Percentiles rank a stretch among this genome's conserved stretches.
These are phyloP conservation scores for Linum trigynum DNA, from an alignment of 345 rosid genomes.

Conservation along the genomic window DNA sequence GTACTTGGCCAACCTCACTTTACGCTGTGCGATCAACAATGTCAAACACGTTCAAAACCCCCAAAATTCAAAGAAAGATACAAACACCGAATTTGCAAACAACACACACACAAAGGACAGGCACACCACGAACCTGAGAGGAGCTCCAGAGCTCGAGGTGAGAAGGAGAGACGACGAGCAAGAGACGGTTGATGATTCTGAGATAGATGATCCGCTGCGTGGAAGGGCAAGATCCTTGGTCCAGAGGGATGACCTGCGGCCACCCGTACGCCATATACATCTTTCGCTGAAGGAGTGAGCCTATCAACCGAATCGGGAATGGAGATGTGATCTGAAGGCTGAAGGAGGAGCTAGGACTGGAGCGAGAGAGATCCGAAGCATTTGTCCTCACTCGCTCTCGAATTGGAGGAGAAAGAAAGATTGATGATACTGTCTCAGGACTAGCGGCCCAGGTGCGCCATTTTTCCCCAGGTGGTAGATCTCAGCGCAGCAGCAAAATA, in stretches of 20 bases:
- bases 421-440: not conserved
- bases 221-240: slow-evolving; percentile 51
- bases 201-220: slow-evolving; percentile 67
- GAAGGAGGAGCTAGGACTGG: not conserved
- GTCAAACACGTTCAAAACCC: slow-evolving; percentile 1
- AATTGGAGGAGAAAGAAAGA: not conserved
- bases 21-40: slow-evolving; percentile 38
- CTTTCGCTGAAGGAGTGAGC: slow-evolving; percentile 14
- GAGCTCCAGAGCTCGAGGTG: slow-evolving; percentile 90
- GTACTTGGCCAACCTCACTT: slow-evolving; percentile 83
- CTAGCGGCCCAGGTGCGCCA: not conserved
- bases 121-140: slow-evolving; percentile 42
- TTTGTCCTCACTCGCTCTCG: not conserved
- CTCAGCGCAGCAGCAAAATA: not conserved
- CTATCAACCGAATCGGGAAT: not conserved
- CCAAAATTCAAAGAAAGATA: no score
- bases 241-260: slow-evolving; percentile 94
- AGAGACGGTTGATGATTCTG: slow-evolving; percentile 48
- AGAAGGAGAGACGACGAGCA: slow-evolving; percentile 71
- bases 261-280: slow-evolving; percentile 99
- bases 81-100: not conserved
- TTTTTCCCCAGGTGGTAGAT: not conserved
- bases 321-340: slow-evolving; percentile 23
- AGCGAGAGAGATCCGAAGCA: slow-evolving; percentile 20
- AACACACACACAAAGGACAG: slow-evolving; percentile 8